phyloP scores from a whole-genome alignment of 768 basidiomycete genomes.

The Mycena filopes region DNA sequence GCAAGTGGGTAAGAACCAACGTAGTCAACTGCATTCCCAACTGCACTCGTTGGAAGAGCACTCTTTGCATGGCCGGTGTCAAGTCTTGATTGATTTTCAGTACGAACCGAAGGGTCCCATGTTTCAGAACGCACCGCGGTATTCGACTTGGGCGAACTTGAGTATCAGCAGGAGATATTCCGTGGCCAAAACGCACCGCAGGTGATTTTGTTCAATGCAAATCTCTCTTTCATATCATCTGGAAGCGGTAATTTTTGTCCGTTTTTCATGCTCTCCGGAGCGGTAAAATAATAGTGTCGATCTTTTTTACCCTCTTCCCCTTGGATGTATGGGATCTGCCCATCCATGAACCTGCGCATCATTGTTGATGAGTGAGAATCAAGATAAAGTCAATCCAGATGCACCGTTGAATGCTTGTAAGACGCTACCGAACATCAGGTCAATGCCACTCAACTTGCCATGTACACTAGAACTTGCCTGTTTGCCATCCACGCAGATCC shows the following conservation, averaged over 20 bases:
- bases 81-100: conserved; percentile 49
- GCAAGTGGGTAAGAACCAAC: conserved; percentile 44
- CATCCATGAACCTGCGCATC: conserved; percentile 70
- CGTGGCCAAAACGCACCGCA: conserved; percentile 60
- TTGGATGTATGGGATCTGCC: conserved; percentile 59
- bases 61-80: conserved; percentile 68
- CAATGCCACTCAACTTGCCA: neutral
- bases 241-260: conserved; percentile 62
- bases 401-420: conserved; percentile 55
- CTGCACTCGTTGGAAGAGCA: conserved; percentile 87
- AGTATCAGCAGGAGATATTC: no score
- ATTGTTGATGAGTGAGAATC: neutral
- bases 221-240: conserved; percentile 58
- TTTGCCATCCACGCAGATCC: conserved; percentile 83
- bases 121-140: no score
- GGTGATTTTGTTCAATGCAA: conserved; percentile 67
- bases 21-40: conserved; percentile 79
- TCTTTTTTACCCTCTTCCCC: conserved; percentile 67
- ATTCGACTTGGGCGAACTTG: no score
- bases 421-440: conserved; percentile 52
- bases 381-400: neutral
- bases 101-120: neutral
- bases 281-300: conserved; percentile 71
- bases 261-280: conserved; percentile 55
- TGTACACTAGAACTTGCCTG: conserved; percentile 60